These are phyloP conservation scores for Cordyceps tenuipes DNA, from an alignment of 2,329 filamentous ascomycete species.

Conservation along the genomic window DNA sequence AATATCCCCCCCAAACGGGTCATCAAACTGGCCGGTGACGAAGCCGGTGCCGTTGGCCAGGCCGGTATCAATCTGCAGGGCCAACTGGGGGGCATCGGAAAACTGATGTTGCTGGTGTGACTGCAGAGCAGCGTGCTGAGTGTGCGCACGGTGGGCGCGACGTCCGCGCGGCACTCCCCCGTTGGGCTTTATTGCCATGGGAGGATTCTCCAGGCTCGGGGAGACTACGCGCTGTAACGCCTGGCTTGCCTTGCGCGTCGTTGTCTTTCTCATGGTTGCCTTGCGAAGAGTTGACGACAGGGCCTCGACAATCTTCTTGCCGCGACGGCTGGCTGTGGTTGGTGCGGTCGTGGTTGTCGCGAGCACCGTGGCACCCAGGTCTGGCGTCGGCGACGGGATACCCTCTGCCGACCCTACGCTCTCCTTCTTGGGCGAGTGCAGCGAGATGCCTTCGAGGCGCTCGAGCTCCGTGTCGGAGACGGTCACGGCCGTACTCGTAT, in stretches of 20 bases:
- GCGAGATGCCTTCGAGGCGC: conserved; percentile 38
- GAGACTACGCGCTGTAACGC: conserved; percentile 20
- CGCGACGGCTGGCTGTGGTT: conserved; percentile 22
- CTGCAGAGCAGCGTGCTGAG: conserved; percentile 4
- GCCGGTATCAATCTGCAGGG: conserved; percentile 19
- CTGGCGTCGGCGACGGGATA: conserved; percentile 23
- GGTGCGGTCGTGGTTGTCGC: conserved; percentile 20
- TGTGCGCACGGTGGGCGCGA: conserved; percentile 18
- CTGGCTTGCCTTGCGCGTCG: conserved; percentile 19
- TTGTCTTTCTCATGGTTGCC: conserved; percentile 26
- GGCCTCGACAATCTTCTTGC: conserved; percentile 33
- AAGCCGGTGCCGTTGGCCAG: conserved; percentile 20
- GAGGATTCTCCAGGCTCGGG: conserved; percentile 25
- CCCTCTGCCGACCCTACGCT: neutral
- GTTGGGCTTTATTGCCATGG: conserved; percentile 26
- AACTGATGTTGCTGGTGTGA: conserved; percentile 1
- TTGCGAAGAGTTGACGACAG: conserved; percentile 34
- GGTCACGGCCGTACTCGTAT: neutral
- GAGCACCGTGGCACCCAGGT: conserved; percentile 6
- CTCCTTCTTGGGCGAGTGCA: conserved; percentile 29
- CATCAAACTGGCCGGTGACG: conserved; percentile 29
- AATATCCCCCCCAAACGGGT: conserved; percentile 29
- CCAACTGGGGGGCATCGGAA: conserved; percentile 14
- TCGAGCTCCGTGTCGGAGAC: conserved; percentile 42
- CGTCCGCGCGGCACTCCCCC: conserved; percentile 10